Conservation (phyloP, 1,284 basidiomycete genomes). For the Butyriboletus appendiculatus region DNA sequence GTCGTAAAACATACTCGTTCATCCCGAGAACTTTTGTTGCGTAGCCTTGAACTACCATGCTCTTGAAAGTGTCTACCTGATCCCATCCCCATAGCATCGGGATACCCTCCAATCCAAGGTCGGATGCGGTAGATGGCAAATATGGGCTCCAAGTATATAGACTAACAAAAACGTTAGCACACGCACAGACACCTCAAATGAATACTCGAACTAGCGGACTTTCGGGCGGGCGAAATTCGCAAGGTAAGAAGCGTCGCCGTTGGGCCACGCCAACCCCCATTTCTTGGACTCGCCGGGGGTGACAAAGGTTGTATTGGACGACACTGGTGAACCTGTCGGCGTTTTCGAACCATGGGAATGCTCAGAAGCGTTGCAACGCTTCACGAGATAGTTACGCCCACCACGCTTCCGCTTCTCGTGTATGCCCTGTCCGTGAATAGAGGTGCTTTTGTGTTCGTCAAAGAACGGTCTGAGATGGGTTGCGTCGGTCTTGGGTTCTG, state of each 20-base stretch:
- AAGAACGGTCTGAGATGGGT: conserved; percentile 5
- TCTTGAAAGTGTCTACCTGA: conserved; percentile 36
- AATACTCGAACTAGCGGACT: conserved; percentile 37
- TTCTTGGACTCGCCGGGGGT: conserved; percentile 27
- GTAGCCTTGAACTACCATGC: conserved; percentile 39
- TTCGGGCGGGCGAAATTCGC: conserved; percentile 34
- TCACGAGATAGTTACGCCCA: conserved; percentile 15
- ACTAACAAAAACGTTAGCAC: conserved; percentile 17
- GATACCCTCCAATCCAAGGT: conserved; percentile 42
- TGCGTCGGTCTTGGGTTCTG: not conserved
- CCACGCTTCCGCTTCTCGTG: conserved; percentile 22
- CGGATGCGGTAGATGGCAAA: conserved; percentile 10
- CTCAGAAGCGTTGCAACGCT: conserved; percentile 21
- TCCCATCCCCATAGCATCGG: conserved; percentile 59
- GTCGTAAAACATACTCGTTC: conserved; percentile 51
- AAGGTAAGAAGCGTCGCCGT: conserved; percentile 39
- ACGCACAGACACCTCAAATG: not conserved
- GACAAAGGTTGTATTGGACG: conserved; percentile 2
- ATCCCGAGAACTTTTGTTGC: conserved; percentile 51
- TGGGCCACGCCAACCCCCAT: conserved; percentile 49
- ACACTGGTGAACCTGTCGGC: conserved; percentile 6
- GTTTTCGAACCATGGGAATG: conserved; percentile 17
- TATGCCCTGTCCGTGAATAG: not conserved
- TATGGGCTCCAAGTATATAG: conserved; percentile 34
- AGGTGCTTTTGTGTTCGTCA: not conserved